These are phyloP conservation scores for Tylopilus vinaceipallidus DNA, from an alignment of 768 basidiomycete genomes.

Conservation along the genomic window DNA sequence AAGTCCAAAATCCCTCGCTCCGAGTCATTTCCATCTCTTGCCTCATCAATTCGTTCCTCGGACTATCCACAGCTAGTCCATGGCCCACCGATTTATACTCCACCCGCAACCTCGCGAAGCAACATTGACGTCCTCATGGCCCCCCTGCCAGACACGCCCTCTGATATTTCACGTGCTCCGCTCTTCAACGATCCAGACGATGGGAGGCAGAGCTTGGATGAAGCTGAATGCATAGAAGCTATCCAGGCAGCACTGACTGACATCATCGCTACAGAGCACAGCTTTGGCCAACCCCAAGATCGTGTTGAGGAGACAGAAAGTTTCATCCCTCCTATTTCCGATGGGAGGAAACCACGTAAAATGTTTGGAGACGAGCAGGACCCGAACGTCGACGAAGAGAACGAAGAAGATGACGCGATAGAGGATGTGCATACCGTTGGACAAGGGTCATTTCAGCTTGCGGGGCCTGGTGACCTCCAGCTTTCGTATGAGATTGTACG, in stretches of 20 bases:
- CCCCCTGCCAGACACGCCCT: constrained; percentile 49
- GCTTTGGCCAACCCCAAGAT: constrained; percentile 30
- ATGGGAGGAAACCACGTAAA: constrained; percentile 28
- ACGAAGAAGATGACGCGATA: constrained; percentile 39
- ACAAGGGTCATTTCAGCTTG: constrained; percentile 63
- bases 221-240: constrained; percentile 88
- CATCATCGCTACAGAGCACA: constrained; percentile 85
- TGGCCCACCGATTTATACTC: constrained; percentile 13
- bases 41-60: constrained; percentile 7
- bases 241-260: constrained; percentile 95
- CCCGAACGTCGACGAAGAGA: constrained; percentile 42
- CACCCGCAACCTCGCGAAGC: constrained; percentile 28
- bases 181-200: constrained; percentile 83
- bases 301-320: constrained; percentile 7
- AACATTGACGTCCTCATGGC: constrained; percentile 87
- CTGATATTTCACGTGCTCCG: constrained; percentile 62
- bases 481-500: constrained; percentile 84
- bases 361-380: constrained; percentile 39
- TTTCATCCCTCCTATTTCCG: constrained; percentile 6
- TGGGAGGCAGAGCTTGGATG: constrained; percentile 46
- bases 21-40: constrained; percentile 37
- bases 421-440: constrained; percentile 31
- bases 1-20: constrained; percentile 29
- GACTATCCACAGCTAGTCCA: constrained; percentile 20
- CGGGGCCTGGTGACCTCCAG: constrained; percentile 87